Base-by-base conservation (phyloP, 164 flowering plant genomes). In the Vitis rotundifolia region DNA sequence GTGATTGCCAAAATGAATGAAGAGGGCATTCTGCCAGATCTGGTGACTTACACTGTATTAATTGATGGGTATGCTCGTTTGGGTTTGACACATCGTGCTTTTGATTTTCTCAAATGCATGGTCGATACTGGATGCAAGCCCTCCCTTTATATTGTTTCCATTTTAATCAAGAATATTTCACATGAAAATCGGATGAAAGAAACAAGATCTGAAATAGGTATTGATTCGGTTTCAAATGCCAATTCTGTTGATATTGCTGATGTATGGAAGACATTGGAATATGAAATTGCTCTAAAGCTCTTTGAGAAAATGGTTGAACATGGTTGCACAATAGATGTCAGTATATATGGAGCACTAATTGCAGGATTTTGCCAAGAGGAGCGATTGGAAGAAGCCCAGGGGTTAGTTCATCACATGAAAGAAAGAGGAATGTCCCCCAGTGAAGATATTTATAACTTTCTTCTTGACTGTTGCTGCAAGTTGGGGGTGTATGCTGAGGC, bases 41-140 rank as follows among this genome's bases (percentile, higher is more conserved):
- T 77, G 16, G 64, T 79, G 58, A 70, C 85, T 15, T 91, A 82
- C 60, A 80, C 83, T 19, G 80, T 85, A 28, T 68, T 92, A 51
- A 82, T 92, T 61, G 85, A 86, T 79, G 91, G 86, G 52, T 89
- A 83, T 82, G 89, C 80, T 37, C 74, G 76, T 59, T 29, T 77
- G 67, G 91, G 93, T 67, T 77, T 59, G 26, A 50, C 79, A 19
- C 53, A 75, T 72, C 52, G 69, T 70, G 86, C 89, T 58, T 87
- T 91, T 78, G 81, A 74, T 71, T 81, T 82, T 69, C 85, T 92
- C 44, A 88, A 85, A 80, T 73, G 75, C 59, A 91, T 92, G 92
- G 63, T 77, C 56, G 80, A 79, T 77, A 76, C 83, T 70, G 85
- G 88, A 62, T 85, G 81, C 69, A 77, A 86, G 71, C 94, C 93